Evolutionary conservation across 129 eudicot species (phyloP), one percentile per base, ranked within the genome.

Genomic region (Arctium lappa): DNA sequence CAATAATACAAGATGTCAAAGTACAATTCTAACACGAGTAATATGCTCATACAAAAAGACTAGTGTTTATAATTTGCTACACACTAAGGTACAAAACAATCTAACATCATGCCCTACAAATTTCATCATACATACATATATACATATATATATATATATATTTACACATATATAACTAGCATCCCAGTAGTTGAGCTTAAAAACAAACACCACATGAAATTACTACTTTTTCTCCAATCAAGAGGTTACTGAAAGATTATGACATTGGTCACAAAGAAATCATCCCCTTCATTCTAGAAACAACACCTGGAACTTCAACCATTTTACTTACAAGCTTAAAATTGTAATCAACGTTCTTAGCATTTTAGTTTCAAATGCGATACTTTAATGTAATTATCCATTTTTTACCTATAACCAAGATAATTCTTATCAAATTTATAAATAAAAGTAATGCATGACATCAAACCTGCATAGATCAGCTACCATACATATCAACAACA

Each of bases 161-260:
- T 79, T n/a, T n/a, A 22, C 27, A 22, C 27, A n/a, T 30, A 15
- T 8, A 79, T 18, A 37, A 27, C 32, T 60, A 50, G 18, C 72
- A 53, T 73, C 73, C 37, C 42, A 60, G 65, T 3, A 50, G 62
- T 53, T 53, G 78, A 72, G 50, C 31, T 53, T 79, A 81, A 72
- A 37, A 38, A 40, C 42, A 69, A 72, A 80, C 71, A 72, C 78
- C 70, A 53, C 73, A 12, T 56, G 27, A 73, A 60, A 29, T 10
- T 73, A 27, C 69, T 13, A 46, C 68, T 56, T 44, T 75, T 33
- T 60, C 72, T 16, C 72, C 36, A 3, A 77, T 16, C 80, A 77
- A 5, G 13, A 48, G 79, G 66, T 46, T 37, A 30, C 27, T 40
- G 50, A 4, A 48, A 75, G 6, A 27, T 46, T 75, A 48, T 32